Evolutionary conservation across 208 protist genomes (phyloP).

Genomic region (Leishmania tropica): DNA sequence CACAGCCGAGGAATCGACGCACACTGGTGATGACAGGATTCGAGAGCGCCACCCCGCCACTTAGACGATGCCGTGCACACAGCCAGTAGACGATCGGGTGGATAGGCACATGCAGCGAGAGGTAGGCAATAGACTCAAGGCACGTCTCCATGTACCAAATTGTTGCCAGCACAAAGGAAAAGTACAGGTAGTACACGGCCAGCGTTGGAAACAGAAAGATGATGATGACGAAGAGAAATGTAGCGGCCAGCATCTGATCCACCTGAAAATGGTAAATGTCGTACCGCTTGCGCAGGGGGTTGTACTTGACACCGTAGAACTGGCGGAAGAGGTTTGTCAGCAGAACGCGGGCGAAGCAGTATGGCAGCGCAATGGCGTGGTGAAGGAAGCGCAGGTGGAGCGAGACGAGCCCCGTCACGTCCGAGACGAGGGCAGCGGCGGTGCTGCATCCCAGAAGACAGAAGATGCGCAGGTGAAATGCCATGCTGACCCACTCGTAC

Average conservation of each 20-base stretch:
- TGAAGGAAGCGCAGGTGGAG: slow-evolving; percentile 86
- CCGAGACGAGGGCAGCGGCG: slow-evolving; percentile 67
- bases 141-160: slow-evolving; percentile 59
- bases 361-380: slow-evolving; percentile 66
- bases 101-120: slow-evolving; percentile 68
- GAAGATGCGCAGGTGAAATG: slow-evolving; percentile 58
- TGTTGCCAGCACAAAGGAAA: slow-evolving; percentile 67
- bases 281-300: slow-evolving; percentile 90
- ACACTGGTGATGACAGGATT: slow-evolving; percentile 47
- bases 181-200: slow-evolving; percentile 93
- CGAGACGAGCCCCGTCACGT: slow-evolving; percentile 80
- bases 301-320: slow-evolving; percentile 92
- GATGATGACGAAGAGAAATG: slow-evolving; percentile 88
- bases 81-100: slow-evolving; percentile 68
- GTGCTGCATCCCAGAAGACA: slow-evolving; percentile 85
- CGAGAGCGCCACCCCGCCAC: slow-evolving; percentile 46
- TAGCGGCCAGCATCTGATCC: slow-evolving; percentile 93
- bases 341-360: slow-evolving; percentile 53
- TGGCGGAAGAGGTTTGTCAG: slow-evolving; percentile 77
- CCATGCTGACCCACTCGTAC: slow-evolving; percentile 65
- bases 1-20: slow-evolving; percentile 22
- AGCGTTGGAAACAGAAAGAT: slow-evolving; percentile 93
- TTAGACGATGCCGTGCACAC: slow-evolving; percentile 21
- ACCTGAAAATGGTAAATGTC: slow-evolving; percentile 89
- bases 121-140: slow-evolving; percentile 58